Conservation (phyloP, 2,329 filamentous ascomycete species). For the Emydomyces testavorans region DNA sequence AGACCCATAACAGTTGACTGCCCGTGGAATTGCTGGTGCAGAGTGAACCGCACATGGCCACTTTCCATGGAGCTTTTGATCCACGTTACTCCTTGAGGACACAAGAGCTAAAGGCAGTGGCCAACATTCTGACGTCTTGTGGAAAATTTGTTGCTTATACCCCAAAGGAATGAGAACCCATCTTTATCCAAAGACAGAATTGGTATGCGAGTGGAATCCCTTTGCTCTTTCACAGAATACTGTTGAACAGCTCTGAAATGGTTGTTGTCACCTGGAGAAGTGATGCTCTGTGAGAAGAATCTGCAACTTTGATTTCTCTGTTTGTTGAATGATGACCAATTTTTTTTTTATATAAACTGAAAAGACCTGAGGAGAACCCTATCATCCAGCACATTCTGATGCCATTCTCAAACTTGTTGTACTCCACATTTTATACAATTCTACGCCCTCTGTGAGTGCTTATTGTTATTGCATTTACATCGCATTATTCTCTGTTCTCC, state of each 20-base stretch:
- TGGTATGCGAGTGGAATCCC: neutral
- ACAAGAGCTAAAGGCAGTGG: constrained; percentile 37
- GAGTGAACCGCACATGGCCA: constrained; percentile 18
- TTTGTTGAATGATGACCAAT: constrained; percentile 30
- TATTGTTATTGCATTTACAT: too few species aligned
- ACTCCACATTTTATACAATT: too few species aligned
- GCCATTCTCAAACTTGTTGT: too few species aligned
- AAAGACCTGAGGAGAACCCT: constrained; percentile 36
- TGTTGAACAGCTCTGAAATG: neutral
- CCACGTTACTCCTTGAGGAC: constrained; percentile 34
- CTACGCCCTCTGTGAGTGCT: too few species aligned
- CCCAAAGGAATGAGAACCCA: neutral
- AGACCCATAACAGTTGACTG: constrained; percentile 2
- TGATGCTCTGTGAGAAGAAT: constrained; percentile 3
- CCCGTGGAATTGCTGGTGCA: constrained; percentile 8
- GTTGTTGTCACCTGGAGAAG: neutral
- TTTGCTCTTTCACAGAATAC: neutral
- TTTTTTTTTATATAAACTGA: constrained; percentile 35
- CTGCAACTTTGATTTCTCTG: constrained; percentile 10
- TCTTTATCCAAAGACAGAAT: neutral
- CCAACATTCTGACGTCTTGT: too few species aligned
- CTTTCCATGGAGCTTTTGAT: constrained; percentile 31
- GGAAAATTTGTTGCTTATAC: neutral
- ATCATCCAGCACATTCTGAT: neutral
- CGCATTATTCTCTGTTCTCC: too few species aligned